Evolutionary conservation across 257 asterid species (phyloP), one percentile per base, ranked within the genome.

Genomic region (Echium plantagineum): DNA sequence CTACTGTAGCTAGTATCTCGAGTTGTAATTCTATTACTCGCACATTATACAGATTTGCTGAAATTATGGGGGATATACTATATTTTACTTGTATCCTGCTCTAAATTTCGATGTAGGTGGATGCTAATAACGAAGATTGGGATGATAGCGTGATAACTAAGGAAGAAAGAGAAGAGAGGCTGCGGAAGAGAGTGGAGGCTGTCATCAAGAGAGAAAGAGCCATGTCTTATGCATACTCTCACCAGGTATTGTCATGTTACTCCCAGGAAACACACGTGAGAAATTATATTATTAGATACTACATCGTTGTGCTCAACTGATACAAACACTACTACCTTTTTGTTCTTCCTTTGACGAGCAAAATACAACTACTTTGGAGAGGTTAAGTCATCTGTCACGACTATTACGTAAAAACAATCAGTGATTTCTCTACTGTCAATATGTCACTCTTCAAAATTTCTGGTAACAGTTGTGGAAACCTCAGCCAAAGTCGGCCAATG

Each of bases 211-310:
- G 97, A 79, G 96, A 93, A 75, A 75, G 95, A 74, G 90, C 94
- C 64, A 79, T 86, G 97, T 90, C 97, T 18, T 90, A 90, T 72
- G 94, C 97, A 64, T 84, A 86, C 69, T 84, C 97, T 62, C 80
- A 90, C 71, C 89, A 78, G 95, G 97, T 89, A 77, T 52, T 53
- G 42, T n/a, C 5, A 13, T 7, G 19, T n/a, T 30, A 22, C 19
- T 42, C 26, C 55, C 48, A 13, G 48, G 47, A 47, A 64, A 21
- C 32, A 22, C 6, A 58, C 57, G 30, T 30, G n/a, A n/a, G n/a
- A n/a, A n/a, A n/a, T n/a, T n/a, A n/a, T n/a, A n/a, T 12, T 66
- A 52, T 52, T 55, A 46, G 21, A 18, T 31, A 55, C 4, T 35
- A 5, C 7, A 5, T 3, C 7, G 7, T 10, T 35, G 47, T 35